Evolutionary conservation across 768 basidiomycete species (phyloP).

Genomic region (Termitomyces bulborhizus): DNA sequence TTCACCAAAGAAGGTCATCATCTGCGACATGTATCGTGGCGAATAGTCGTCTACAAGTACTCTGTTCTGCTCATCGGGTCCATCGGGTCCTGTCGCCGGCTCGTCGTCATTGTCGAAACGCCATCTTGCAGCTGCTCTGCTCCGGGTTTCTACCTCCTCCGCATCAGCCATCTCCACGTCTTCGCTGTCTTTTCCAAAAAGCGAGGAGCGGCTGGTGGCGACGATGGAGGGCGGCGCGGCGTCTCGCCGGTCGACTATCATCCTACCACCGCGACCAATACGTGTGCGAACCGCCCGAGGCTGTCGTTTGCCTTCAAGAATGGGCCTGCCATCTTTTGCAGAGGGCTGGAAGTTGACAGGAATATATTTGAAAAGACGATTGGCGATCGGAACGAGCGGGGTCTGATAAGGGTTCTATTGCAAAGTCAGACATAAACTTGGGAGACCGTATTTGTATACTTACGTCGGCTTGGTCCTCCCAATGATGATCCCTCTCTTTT

Average conservation of each 20-base stretch:
- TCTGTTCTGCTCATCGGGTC: conserved; percentile 64
- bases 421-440: not conserved
- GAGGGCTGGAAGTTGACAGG: conserved; percentile 32
- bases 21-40: conserved; percentile 48
- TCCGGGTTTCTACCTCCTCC: conserved; percentile 21
- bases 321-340: conserved; percentile 21
- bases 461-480: conserved; percentile 87
- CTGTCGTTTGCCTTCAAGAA: conserved; percentile 14
- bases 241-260: conserved; percentile 67
- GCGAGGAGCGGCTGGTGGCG: conserved; percentile 19
- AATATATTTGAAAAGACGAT: conserved; percentile 63
- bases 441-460: conserved; percentile 13
- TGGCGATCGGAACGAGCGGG: conserved; percentile 47
- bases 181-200: conserved; percentile 19
- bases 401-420: conserved; percentile 67
- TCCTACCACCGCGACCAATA: conserved; percentile 76
- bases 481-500: conserved; percentile 71
- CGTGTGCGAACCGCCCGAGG: conserved; percentile 63
- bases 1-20: conserved; percentile 53
- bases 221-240: conserved; percentile 19
- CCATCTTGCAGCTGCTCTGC: conserved; percentile 54
- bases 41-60: conserved; percentile 68
- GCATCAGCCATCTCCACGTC: conserved; percentile 28
- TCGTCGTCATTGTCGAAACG: conserved; percentile 61
- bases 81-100: conserved; percentile 48